These are phyloP conservation scores for Xylariaceae sp. DNA, from an alignment of 2,329 filamentous ascomycete genomes.

Conservation along the genomic window DNA sequence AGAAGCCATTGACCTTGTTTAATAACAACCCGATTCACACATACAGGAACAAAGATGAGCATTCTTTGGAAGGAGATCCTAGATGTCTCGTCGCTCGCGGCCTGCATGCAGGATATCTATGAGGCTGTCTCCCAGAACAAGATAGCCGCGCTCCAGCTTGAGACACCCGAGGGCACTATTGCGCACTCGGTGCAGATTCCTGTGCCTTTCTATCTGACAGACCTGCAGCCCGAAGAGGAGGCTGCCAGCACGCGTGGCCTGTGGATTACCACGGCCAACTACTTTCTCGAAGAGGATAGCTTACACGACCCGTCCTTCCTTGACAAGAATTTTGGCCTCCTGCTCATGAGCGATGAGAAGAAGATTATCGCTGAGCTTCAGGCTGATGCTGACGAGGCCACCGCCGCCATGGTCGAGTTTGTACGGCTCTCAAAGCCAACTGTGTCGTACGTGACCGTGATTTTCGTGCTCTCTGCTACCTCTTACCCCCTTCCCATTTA, in stretches of 20 bases:
- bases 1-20: background rate
- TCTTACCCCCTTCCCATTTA: background rate
- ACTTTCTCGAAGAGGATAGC: slow-evolving; percentile 64
- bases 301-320: slow-evolving; percentile 63
- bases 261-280: slow-evolving; percentile 84
- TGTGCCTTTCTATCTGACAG: slow-evolving; percentile 64
- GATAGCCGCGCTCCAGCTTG: slow-evolving; percentile 79
- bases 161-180: slow-evolving; percentile 54
- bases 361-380: slow-evolving; percentile 71
- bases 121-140: slow-evolving; percentile 76
- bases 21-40: slow-evolving; percentile 20
- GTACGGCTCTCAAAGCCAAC: slow-evolving; percentile 69
- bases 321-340: slow-evolving; percentile 80
- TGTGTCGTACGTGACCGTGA: slow-evolving; percentile 47
- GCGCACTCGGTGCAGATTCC: slow-evolving; percentile 63
- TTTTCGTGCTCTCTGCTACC: background rate
- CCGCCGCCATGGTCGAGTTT: slow-evolving; percentile 75
- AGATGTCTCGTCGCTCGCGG: slow-evolving; percentile 71
- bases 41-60: slow-evolving; percentile 55
- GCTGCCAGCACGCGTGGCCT: slow-evolving; percentile 64
- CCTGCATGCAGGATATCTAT: slow-evolving; percentile 77
- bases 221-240: slow-evolving; percentile 65
- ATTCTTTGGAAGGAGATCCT: slow-evolving; percentile 67
- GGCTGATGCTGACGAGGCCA: slow-evolving; percentile 69
- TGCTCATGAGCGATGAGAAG: slow-evolving; percentile 79